A percentile compares a stretch with the other conserved stretches of the same genome.
phyloP scores from a whole-genome alignment of 345 rosid species.

The Anacardium occidentale region DNA sequence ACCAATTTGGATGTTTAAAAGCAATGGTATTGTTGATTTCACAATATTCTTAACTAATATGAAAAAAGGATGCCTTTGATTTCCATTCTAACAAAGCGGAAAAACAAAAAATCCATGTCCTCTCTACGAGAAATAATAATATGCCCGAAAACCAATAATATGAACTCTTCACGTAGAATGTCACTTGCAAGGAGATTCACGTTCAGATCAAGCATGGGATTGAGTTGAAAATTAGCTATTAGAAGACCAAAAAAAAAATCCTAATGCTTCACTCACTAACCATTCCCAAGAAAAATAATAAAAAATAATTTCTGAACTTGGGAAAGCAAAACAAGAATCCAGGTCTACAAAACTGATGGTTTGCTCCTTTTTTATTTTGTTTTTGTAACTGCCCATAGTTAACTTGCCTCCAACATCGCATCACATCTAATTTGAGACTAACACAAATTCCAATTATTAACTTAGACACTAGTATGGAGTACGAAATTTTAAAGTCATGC shows the following conservation, averaged over 20 bases:
- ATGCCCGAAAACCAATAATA: background rate
- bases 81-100: background rate
- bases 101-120: background rate
- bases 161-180: background rate
- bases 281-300: background rate
- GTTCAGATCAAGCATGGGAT: background rate
- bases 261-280: background rate
- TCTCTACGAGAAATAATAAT: background rate
- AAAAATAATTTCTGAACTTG: background rate
- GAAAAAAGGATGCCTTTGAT: background rate
- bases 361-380: too few relatives aligned
- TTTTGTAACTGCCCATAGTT: background rate
- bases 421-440: background rate
- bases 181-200: background rate
- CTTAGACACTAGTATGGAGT: background rate
- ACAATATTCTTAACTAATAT: background rate
- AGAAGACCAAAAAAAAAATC: background rate
- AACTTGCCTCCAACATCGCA: background rate
- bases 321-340: background rate
- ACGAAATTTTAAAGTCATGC: constrained; percentile 11
- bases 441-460: background rate
- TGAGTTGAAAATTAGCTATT: background rate
- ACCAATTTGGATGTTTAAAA: constrained; percentile 8
- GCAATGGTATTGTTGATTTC: constrained; percentile 5
- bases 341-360: background rate